Base-by-base conservation (phyloP, 441 rosid species). In the Erysimum pusillum region DNA sequence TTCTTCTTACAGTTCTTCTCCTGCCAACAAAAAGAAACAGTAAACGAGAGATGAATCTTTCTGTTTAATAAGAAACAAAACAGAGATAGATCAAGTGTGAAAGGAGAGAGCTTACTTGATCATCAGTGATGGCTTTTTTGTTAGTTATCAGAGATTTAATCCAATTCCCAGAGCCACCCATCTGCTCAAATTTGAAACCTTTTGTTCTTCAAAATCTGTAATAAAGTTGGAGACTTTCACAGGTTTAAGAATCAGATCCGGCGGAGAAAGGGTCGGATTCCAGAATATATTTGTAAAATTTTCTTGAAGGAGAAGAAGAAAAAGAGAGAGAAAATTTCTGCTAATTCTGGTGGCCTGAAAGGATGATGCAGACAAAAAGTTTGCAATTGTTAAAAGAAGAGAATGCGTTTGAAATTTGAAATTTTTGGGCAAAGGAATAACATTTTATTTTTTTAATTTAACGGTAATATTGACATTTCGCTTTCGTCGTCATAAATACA, bases 151-250 rank as follows among this genome's bases (percentile, higher is more conserved):
- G 86, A 20, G 94, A 89, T 39, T 83, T 93, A 6, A 93, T 68
- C 97, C 98, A 95, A 48, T 86, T 95, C 58, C 97, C 93, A 36
- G 97, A 89, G 78, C 88, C 90, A 73, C 96, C 99, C 99, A 95
- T 94, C 65, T 57, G 54, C 68, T 72, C 38, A 69, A 63, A 25
- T 32, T 32, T n/a, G 58, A 4, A 61, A 22, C 25, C 63, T 69
- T 69, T 69, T 49, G 31, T 15, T 76, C 58, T 63, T 63, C 71
- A 44, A 36, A 52, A 53, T 62, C 35, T 42, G 65, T 52, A 2
- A 1, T 70, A 66, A 73, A 59, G 81, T 67, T 67, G 38, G 39
- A 78, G 71, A 67, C 78, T 73, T 61, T 71, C 56, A 36, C 48
- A 64, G 76, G 35, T 46, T 75, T 78, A 52, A 66, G 75, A 73